Percentiles rank a stretch among this genome's conserved stretches.
phyloP scores from a whole-genome alignment of 305 asterid genomes.

The Petunia hybrid region DNA sequence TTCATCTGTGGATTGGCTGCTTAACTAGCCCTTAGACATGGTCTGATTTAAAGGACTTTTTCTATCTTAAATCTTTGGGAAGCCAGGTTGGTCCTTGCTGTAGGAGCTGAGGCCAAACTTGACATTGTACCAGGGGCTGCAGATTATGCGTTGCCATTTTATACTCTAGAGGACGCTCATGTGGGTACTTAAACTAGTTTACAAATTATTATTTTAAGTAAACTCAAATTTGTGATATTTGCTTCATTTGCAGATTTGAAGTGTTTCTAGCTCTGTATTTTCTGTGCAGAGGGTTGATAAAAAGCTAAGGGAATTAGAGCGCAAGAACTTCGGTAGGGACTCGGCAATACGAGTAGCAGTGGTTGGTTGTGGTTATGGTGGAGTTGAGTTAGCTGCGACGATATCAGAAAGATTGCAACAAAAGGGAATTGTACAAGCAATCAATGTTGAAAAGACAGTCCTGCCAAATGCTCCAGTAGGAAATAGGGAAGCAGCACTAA shows the following conservation, averaged over 20 bases:
- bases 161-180: slow-evolving; percentile 91
- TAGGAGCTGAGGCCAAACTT: slow-evolving; percentile 91
- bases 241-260: slow-evolving; percentile 29
- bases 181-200: slow-evolving; percentile 53
- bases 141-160: slow-evolving; percentile 88
- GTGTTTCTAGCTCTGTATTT: slow-evolving; percentile 33
- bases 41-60: slow-evolving; percentile 45
- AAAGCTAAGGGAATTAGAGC: slow-evolving; percentile 72
- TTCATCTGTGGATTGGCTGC: slow-evolving; percentile 5
- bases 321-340: slow-evolving; percentile 70
- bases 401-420: slow-evolving; percentile 83
- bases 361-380: slow-evolving; percentile 97
- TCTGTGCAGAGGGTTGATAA: slow-evolving; percentile 74
- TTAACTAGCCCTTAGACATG: not conserved
- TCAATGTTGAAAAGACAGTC: slow-evolving; percentile 73
- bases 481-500: slow-evolving; percentile 86
- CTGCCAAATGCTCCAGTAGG: slow-evolving; percentile 86
- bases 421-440: slow-evolving; percentile 80
- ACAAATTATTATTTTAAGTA: not conserved
- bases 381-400: slow-evolving; percentile 94
- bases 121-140: slow-evolving; percentile 89
- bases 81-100: slow-evolving; percentile 99
- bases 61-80: slow-evolving; percentile 53
- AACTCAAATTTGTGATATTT: slow-evolving; percentile 26
- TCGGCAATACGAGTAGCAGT: slow-evolving; percentile 76